Conservation (phyloP, 192 early-diverging fungal genomes). For the Glomus cerebriforme region DNA sequence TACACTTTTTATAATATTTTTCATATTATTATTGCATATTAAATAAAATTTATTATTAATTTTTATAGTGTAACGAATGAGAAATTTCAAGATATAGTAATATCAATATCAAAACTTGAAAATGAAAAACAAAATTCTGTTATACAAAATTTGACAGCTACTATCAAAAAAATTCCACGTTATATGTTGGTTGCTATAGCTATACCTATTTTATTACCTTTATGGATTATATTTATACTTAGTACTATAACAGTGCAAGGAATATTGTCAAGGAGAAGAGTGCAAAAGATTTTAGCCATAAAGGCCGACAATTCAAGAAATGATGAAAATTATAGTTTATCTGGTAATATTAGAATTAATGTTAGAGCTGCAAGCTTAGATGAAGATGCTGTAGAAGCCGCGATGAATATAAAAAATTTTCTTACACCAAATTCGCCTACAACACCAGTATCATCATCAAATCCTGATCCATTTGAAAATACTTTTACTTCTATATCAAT, state of each 20-base stretch:
- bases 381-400: neutral
- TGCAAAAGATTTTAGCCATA: slow-evolving; percentile 19
- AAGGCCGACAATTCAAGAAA: neutral
- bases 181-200: slow-evolving; percentile 38
- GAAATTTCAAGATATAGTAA: slow-evolving; percentile 3
- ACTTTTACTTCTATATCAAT: neutral
- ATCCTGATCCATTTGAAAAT: neutral
- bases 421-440: slow-evolving; percentile 1
- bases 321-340: too few relatives aligned
- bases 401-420: slow-evolving; percentile 17
- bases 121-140: slow-evolving; percentile 26
- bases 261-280: slow-evolving; percentile 41
- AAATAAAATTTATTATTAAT: neutral
- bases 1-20: neutral
- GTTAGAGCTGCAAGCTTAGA: slow-evolving; percentile 8
- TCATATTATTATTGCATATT: neutral
- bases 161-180: slow-evolving; percentile 21
- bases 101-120: slow-evolving; percentile 26
- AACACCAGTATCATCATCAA: neutral
- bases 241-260: slow-evolving; percentile 42
- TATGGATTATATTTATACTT: slow-evolving; percentile 44
- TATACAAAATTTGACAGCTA: neutral
- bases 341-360: neutral
- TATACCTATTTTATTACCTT: slow-evolving; percentile 38
- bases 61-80: slow-evolving; percentile 1